phyloP scores from a whole-genome alignment of 1,139 yeast genomes.

The Debaryomyces fabryi region DNA sequence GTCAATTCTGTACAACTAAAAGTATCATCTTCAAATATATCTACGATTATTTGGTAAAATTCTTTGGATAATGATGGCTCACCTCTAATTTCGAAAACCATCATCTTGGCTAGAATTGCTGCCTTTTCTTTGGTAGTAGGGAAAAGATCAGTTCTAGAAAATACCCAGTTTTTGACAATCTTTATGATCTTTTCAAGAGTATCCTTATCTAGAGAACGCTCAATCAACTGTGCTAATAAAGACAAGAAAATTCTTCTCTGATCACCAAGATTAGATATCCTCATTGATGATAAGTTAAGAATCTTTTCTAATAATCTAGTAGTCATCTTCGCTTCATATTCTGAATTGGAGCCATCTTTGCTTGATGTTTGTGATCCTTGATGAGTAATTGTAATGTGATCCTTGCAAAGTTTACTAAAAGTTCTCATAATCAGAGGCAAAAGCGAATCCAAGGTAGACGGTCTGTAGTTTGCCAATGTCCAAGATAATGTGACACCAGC shows the following conservation, averaged over 20 bases:
- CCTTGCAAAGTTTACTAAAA: conserved; percentile 85
- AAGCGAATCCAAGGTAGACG: conserved; percentile 71
- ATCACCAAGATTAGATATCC: conserved; percentile 86
- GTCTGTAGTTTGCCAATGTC: conserved; percentile 76
- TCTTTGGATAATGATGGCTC: conserved; percentile 78
- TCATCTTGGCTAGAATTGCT: conserved; percentile 90
- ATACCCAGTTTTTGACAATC: conserved; percentile 88
- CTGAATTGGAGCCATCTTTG: conserved; percentile 43
- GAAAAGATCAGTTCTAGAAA: conserved; percentile 78
- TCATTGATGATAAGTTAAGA: conserved; percentile 73
- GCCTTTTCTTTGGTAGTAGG: conserved; percentile 98
- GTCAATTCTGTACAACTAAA: conserved; percentile 87
- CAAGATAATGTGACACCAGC: conserved; percentile 89
- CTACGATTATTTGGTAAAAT: conserved; percentile 85
- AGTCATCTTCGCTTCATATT: conserved; percentile 76
- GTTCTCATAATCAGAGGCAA: conserved; percentile 82
- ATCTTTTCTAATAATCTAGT: conserved; percentile 76
- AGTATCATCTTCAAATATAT: conserved; percentile 80
- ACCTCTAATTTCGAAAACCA: conserved; percentile 87
- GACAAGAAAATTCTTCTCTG: conserved; percentile 89
- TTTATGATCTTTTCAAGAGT: conserved; percentile 75
- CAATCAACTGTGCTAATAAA: conserved; percentile 85
- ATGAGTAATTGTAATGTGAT: conserved; percentile 74
- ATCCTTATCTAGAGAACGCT: conserved; percentile 78
- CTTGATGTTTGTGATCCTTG: conserved; percentile 45